Evolutionary conservation across 1,139 yeast genomes (phyloP).

Genomic region (Blastobotrys aristatus): DNA sequence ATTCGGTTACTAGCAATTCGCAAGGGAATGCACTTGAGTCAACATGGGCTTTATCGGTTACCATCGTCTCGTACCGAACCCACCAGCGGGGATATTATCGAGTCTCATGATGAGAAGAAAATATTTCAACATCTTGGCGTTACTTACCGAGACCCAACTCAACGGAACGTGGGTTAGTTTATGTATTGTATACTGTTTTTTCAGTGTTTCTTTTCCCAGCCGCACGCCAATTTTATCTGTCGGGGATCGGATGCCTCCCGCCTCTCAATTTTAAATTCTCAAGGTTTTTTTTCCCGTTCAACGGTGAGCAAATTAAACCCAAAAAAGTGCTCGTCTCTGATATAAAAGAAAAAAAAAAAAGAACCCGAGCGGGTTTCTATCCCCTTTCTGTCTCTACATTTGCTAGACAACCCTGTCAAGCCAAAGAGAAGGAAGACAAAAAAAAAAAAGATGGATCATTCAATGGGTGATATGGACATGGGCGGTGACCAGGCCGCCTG

Average conservation of each 20-base stretch:
- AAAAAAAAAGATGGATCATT: background rate
- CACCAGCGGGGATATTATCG: slow-evolving; percentile 35
- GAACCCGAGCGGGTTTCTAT: too few species aligned
- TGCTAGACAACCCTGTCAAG: too few species aligned
- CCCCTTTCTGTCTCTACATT: too few species aligned
- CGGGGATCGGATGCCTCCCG: too few species aligned
- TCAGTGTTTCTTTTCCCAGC: background rate
- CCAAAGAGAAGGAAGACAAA: too few species aligned
- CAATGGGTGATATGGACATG: slow-evolving; percentile 1
- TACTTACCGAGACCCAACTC: slow-evolving; percentile 39
- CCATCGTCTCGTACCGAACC: too few species aligned
- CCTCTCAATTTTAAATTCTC: too few species aligned
- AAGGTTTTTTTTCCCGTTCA: too few species aligned
- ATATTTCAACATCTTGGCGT: slow-evolving; percentile 45
- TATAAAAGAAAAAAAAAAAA: background rate
- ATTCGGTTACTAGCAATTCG: slow-evolving; percentile 44
- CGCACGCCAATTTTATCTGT: too few species aligned
- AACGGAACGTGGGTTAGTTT: slow-evolving; percentile 35
- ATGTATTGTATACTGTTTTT: too few species aligned
- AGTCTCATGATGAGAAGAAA: slow-evolving; percentile 42
- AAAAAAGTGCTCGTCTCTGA: background rate
- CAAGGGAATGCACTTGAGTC: slow-evolving; percentile 42
- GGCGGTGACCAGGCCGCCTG: background rate
- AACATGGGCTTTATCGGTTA: slow-evolving; percentile 39
- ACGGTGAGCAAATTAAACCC: slow-evolving; percentile 1